Evolutionary conservation across 2,329 filamentous ascomycete genomes (phyloP).

Genomic region (Ophiocordyceps sinensis): DNA sequence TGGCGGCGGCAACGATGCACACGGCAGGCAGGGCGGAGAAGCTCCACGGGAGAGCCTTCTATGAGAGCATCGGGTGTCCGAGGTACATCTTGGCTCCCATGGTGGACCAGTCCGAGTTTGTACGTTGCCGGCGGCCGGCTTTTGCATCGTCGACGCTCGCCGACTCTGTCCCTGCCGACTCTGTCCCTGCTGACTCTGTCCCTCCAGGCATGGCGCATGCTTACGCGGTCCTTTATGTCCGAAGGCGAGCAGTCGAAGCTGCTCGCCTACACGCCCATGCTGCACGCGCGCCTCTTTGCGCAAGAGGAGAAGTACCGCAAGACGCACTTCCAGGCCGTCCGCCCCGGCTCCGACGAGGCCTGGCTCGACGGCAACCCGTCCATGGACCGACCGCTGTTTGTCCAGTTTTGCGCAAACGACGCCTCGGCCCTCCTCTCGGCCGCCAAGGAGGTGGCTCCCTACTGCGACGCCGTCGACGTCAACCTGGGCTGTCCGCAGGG

Average conservation of each 20-base stretch:
- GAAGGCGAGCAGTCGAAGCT: slow-evolving; percentile 47
- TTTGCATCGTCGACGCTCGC: not conserved
- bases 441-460: slow-evolving; percentile 63
- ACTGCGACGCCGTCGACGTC: slow-evolving; percentile 89
- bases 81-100: slow-evolving; percentile 88
- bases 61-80: slow-evolving; percentile 85
- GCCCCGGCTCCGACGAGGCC: slow-evolving; percentile 17
- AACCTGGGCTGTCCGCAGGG: slow-evolving; percentile 95
- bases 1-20: not conserved
- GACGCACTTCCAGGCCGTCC: slow-evolving; percentile 63
- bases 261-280: slow-evolving; percentile 89
- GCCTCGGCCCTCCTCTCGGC: slow-evolving; percentile 67
- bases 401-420: slow-evolving; percentile 92
- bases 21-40: slow-evolving; percentile 29
- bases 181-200: not conserved
- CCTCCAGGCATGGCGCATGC: slow-evolving; percentile 79
- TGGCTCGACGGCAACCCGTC: slow-evolving; percentile 79
- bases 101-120: slow-evolving; percentile 98
- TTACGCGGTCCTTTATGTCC: slow-evolving; percentile 83
- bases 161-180: not conserved
- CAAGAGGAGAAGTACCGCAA: slow-evolving; percentile 64
- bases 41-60: slow-evolving; percentile 76
- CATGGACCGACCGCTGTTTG: slow-evolving; percentile 78
- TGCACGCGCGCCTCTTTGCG: slow-evolving; percentile 79
- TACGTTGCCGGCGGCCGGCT: slow-evolving; percentile 28